Evolutionary conservation across 305 asterid species (phyloP), one percentile per base, ranked within the genome.

Genomic region (Coffea humblotiana): DNA sequence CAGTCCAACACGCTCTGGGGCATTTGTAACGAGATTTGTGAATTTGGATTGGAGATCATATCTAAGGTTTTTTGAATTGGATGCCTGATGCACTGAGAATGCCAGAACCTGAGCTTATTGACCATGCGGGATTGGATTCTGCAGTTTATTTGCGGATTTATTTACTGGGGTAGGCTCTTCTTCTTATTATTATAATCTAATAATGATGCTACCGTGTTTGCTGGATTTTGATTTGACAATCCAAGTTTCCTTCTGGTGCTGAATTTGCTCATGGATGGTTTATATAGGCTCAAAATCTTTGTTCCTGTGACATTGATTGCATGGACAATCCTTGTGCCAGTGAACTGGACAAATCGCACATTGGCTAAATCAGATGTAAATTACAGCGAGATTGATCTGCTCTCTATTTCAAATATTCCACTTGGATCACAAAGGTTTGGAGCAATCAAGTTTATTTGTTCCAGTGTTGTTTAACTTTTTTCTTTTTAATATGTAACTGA

Each of bases 121-220:
- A 93, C 51, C 99, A 95, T 76, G 99, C 99, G 14, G 99, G 99
- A 66, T 85, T 95, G 74, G 99, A 95, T 87, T 95, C 99, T 25
- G 97, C 97, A 0, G 95, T 92, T 76, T 95, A 92, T 81, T 84
- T 95, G 87, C 87, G 99, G 40, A 95, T 95, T 83, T 95, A 95
- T 90, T 88, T 95, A 91, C 89, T 93, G 56, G 99, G 99, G 99
- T 93, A 89, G 54, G 85, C 69, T 76, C 23, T 47, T 75, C 9
- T 64, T 61, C 27, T 51, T 79, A 8, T 63, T 14, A 72, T 58
- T 58, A 49, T 71, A 63, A 21, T 72, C 64, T 68, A 27, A 27
- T 40, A 72, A 74, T 52, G 19, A 29, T 66, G 29, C n/a, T 45
- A 32, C 35, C 67, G 60, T 56, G 48, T 71, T 19, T 51, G 12